Base-by-base conservation (phyloP, 768 basidiomycete genomes). In the Pulveroboletus ravenelii region DNA sequence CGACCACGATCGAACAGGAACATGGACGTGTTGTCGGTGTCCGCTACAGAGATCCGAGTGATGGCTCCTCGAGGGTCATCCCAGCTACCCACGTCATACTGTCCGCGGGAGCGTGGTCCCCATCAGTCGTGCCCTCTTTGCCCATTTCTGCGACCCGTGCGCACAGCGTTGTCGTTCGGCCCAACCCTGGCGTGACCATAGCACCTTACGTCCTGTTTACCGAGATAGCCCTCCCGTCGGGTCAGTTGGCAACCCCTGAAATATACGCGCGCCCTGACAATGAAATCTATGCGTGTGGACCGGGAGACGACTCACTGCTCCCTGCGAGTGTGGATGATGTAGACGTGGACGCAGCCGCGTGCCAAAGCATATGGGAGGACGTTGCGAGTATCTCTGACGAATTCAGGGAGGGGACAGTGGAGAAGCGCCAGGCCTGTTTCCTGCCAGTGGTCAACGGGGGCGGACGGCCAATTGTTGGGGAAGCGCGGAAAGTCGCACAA, bases 41-140 rank as follows among this genome's bases (percentile, higher is more conserved):
- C 38, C 62, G 64, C 17, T 74, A 72, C 61, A 49, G 45, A n/a
- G 65, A 65, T 20, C 51, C 51, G 14, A 47, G 53, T 2, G 63
- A 57, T 12, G 51, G 55, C 44, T 55, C 60, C 23, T 56, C 53
- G 6, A 64, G 63, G 50, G 67, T 66, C n/a, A 60, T 86, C 15
- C 65, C 74, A 0, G 84, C 86, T 14, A 85, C 85, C 10, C 75
- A 85, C 48, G 79, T 93, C 54, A 72, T 95, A 36, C 66, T 96
- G 44, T 78, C 84, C 36, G 88, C 88, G n/a, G 93, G 93, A 23
- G 87, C 89, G 14, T 96, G 93, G 92, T 88, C 89, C 0, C 74
- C 88, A 8, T 61, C 62, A 9, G 63, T 94, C 50, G 45, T 86
- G 30, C 72, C 78, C 9, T 54, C 68, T 17, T 73, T 88, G 27